These are phyloP conservation scores for Rhinocladiella mackenziei DNA, from an alignment of 2,329 filamentous ascomycete genomes.

Conservation along the genomic window DNA sequence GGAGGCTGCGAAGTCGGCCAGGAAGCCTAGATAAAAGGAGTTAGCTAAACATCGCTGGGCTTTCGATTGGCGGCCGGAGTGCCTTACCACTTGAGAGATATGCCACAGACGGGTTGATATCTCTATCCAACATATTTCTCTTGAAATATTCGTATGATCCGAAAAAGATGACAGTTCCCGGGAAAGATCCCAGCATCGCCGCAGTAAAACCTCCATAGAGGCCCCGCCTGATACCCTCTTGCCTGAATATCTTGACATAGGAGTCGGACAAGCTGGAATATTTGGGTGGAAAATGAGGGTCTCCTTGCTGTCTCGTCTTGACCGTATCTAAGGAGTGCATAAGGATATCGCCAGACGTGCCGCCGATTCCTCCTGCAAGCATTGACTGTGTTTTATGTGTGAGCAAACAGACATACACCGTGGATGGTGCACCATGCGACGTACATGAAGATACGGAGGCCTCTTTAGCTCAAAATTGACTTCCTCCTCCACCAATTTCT, in stretches of 20 bases:
- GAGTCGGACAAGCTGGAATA: slow-evolving; percentile 87
- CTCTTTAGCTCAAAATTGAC: slow-evolving; percentile 37
- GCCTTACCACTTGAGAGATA: slow-evolving; percentile 76
- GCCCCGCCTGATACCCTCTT: slow-evolving; percentile 81
- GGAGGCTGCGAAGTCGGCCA: slow-evolving; percentile 88
- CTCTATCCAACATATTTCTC: slow-evolving; percentile 76
- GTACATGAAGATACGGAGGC: slow-evolving; percentile 62
- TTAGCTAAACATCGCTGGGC: slow-evolving; percentile 8
- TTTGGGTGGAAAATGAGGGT: slow-evolving; percentile 86
- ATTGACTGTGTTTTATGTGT: slow-evolving; percentile 67
- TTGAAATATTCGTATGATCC: slow-evolving; percentile 96
- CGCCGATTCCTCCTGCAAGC: slow-evolving; percentile 89
- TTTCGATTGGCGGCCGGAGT: background rate
- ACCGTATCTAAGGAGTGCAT: slow-evolving; percentile 99
- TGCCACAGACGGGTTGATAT: slow-evolving; percentile 74
- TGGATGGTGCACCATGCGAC: slow-evolving; percentile 33
- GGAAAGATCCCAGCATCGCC: slow-evolving; percentile 86
- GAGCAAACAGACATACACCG: slow-evolving; percentile 15
- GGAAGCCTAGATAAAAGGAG: slow-evolving; percentile 54
- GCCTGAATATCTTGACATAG: slow-evolving; percentile 86
- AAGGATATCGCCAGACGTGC: slow-evolving; percentile 89
- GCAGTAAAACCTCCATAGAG: slow-evolving; percentile 92
- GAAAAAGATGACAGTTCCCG: slow-evolving; percentile 91
- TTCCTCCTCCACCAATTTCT: slow-evolving; percentile 27
- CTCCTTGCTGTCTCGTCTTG: slow-evolving; percentile 95